Base-by-base conservation (phyloP, 305 asterid species). In the Solanum hybrid region DNA sequence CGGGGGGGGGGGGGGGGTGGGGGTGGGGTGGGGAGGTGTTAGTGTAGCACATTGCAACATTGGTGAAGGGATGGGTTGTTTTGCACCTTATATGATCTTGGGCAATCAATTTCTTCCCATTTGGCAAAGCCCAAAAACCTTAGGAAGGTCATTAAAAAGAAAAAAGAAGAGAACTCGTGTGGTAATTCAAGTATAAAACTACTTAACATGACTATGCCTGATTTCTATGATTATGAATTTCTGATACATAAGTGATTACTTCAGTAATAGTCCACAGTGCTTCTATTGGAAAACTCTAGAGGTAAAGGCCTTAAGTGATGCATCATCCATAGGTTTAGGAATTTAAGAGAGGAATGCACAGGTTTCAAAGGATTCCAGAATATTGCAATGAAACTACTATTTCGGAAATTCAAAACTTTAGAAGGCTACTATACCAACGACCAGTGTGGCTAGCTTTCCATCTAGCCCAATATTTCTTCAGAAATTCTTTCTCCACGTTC, bases 391-490 rank as follows among this genome's bases (percentile, higher is more conserved):
- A 77, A 35, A 34, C 40, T 16, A 51, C 35, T 17, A 72, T 66
- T 79, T 69, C 3, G 9, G 31, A 80, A 27, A 66, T 42, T 42
- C 46, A 80, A 38, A 38, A 85, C 56, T 40, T 84, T 20, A 27
- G 17, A 38, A 20, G 86, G 69, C 29, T 16, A 71, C 64, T 79
- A 79, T 94, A 97, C 99, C 99, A 93, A 93, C 98, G 99, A 90
- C 99, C 99, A 36, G 96, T 91, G 92, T 96, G 97, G 95, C 93
- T 91, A 88, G 99, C 97, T 72, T 95, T 94, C 99, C 99, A 97
- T 91, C 92, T 96, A 7, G 99, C 98, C 99, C 99, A 97, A 90
- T 95, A 97, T 93, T 96, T 96, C 86, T 96, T 96, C 90, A 97
- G 93, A 91, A 97, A 97, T 88, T 92, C 94, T 92, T 96, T 97